phyloP scores from a whole-genome alignment of 2,329 filamentous ascomycete genomes.

The Pyrenophora seminiperda region DNA sequence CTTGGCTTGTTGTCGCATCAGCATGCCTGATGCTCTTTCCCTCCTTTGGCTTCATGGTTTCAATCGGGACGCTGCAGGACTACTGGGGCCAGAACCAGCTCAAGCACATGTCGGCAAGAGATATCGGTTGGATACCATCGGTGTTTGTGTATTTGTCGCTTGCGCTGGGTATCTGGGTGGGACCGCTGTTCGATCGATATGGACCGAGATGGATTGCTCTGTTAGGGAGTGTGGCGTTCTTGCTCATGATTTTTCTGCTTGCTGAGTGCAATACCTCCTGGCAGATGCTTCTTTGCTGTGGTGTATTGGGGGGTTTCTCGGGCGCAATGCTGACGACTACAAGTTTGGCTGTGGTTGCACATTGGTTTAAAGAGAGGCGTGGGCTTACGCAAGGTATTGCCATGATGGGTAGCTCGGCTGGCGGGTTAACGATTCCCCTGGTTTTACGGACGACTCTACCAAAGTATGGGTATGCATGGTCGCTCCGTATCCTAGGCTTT shows the following conservation, averaged over 20 bases:
- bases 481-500: conserved; percentile 49
- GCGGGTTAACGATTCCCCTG: conserved; percentile 46
- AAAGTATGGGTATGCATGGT: conserved; percentile 46
- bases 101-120: conserved; percentile 60
- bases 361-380: conserved; percentile 49
- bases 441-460: conserved; percentile 42
- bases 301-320: conserved; percentile 48
- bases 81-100: conserved; percentile 78
- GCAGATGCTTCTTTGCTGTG: conserved; percentile 51
- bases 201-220: conserved; percentile 44
- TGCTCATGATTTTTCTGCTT: conserved; percentile 41
- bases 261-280: conserved; percentile 48
- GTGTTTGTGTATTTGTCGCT: conserved; percentile 85
- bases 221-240: conserved; percentile 32
- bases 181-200: conserved; percentile 67
- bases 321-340: conserved; percentile 49
- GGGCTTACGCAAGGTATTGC: conserved; percentile 49
- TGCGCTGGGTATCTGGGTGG: conserved; percentile 81
- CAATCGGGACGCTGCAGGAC: conserved; percentile 75
- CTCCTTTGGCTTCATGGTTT: conserved; percentile 50
- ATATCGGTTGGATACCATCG: conserved; percentile 88
- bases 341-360: conserved; percentile 42
- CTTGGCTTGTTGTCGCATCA: conserved; percentile 49
- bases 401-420: conserved; percentile 44
- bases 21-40: conserved; percentile 44